Evolutionary conservation across 2,329 filamentous ascomycete genomes (phyloP), one percentile per base, ranked within the genome.

Genomic region (Sordariomycetes sp.): DNA sequence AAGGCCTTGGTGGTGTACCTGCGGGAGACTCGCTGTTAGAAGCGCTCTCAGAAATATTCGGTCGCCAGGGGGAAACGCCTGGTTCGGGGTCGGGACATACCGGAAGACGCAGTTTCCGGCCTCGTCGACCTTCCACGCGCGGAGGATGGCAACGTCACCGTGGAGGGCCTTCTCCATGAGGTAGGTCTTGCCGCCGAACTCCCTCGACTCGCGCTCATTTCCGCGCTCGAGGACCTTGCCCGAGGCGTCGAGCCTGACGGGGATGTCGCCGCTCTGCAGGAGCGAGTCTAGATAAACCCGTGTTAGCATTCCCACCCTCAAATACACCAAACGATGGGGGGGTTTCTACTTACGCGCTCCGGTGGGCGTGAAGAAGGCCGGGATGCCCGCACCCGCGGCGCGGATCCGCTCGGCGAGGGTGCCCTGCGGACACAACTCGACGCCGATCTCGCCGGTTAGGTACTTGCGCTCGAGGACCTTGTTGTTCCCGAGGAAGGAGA

Each of bases 61-160:
- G 1, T 24, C 16, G 8, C 37, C 32, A 8, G n/a, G 20, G 28
- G 53, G 3, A n/a, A 25, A 12, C 4, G 14, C 61, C 71, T 20
- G 20, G 12, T 28, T 1, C 14, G 20, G 61, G 71, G 87, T 14
- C 53, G 28, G 20, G 8, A 48, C 54, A 35, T n/a, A 55, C 69
- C 88, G 78, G 75, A 95, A 94, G 46, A 89, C 80, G 67, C 87
- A 90, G 71, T 93, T 93, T 14, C 89, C 89, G 4, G 86, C 82
- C 61, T 84, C 81, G 66, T 93, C 89, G 0, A 81, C 88, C 70
- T 89, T 90, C 77, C 82, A 87, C 0, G 89, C 89, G 58, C 89
- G 80, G 55, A 93, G 71, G 60, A 92, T 90, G 0, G 89, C 88
- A 55, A 90, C 86, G 65, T 93, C 89, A 12, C 87, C 89, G 0